A percentile compares a stretch with the other conserved stretches of the same genome.
These are phyloP conservation scores for Lichtheimia ornata DNA, from an alignment of 371 early-diverging fungal species.

Conservation along the genomic window DNA sequence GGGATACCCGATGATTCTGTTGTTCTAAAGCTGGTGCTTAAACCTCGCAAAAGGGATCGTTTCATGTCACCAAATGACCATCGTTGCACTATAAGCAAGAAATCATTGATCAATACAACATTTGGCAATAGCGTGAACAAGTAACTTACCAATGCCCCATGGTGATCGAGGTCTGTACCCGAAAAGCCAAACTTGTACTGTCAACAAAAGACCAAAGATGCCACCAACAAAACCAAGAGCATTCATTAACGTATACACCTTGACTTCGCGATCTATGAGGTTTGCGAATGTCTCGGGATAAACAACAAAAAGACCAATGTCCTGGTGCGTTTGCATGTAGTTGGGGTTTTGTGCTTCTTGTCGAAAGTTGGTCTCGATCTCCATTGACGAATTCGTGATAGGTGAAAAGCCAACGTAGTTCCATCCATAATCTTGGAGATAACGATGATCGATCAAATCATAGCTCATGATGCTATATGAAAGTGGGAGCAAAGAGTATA, in stretches of 20 bases:
- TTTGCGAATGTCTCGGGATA: slow-evolving; percentile 27
- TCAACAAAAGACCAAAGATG: slow-evolving; percentile 49
- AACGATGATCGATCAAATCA: slow-evolving; percentile 40
- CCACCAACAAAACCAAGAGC: slow-evolving; percentile 55
- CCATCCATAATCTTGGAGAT: slow-evolving; percentile 45
- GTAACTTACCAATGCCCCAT: slow-evolving; percentile 35
- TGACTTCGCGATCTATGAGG: slow-evolving; percentile 39
- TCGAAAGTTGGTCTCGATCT: slow-evolving; percentile 40
- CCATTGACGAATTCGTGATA: slow-evolving; percentile 42
- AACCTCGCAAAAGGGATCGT: slow-evolving; percentile 40
- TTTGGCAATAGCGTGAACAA: too few species aligned
- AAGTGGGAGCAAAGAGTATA: slow-evolving; percentile 38
- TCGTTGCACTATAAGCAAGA: slow-evolving; percentile 28
- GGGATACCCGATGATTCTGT: slow-evolving; percentile 42
- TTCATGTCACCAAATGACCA: slow-evolving; percentile 52
- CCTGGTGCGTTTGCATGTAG: slow-evolving; percentile 30
- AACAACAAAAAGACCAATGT: slow-evolving; percentile 34
- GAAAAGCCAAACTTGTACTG: slow-evolving; percentile 50
- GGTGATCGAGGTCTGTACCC: slow-evolving; percentile 52
- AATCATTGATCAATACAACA: too few species aligned
- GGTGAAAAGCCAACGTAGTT: slow-evolving; percentile 54
- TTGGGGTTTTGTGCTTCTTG: slow-evolving; percentile 43
- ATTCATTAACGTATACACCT: slow-evolving; percentile 49
- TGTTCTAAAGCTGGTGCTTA: slow-evolving; percentile 42
- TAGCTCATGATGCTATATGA: slow-evolving; percentile 45